phyloP scores from a whole-genome alignment of 306 rosid species.

The Myrica gale region DNA sequence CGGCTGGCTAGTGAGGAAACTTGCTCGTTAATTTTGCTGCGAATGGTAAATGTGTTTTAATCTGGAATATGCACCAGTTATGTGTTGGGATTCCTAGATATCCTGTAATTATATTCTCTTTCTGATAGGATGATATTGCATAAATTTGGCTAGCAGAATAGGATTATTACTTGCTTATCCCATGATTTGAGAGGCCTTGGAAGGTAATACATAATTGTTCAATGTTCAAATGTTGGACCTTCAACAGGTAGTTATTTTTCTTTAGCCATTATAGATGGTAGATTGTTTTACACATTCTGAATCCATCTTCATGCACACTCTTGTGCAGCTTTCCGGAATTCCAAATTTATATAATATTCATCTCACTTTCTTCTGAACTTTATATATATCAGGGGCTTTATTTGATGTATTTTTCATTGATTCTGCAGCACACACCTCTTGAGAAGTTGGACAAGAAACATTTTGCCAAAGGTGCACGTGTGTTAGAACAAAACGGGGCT shows the following conservation, averaged over 20 bases:
- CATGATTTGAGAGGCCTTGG: conserved; percentile 6
- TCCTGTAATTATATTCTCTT: neutral
- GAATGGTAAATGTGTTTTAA: neutral
- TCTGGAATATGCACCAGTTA: neutral
- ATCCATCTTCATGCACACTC: neutral
- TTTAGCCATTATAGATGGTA: neutral
- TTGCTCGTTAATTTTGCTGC: neutral
- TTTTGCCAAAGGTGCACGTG: conserved; percentile 69
- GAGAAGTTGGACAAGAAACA: conserved; percentile 87
- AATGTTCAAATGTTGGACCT: neutral
- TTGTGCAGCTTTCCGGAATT: conserved; percentile 12
- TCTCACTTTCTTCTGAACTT: conserved; percentile 23
- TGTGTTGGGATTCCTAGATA: conserved; percentile 7
- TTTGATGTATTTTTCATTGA: conserved; percentile 10
- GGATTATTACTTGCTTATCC: conserved; percentile 2
- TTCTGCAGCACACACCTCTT: conserved; percentile 73
- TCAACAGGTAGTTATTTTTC: neutral
- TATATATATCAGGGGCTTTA: conserved; percentile 5
- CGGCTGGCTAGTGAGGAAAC: neutral
- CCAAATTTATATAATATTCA: neutral
- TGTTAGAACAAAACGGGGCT: conserved; percentile 49
- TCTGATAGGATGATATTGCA: conserved; percentile 1
- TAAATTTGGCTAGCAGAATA: conserved; percentile 8
- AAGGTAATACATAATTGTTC: conserved; percentile 1
- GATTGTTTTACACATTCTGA: neutral